Evolutionary conservation across 2,329 filamentous ascomycete species (phyloP).

Genomic region (Colletotrichum sp.): DNA sequence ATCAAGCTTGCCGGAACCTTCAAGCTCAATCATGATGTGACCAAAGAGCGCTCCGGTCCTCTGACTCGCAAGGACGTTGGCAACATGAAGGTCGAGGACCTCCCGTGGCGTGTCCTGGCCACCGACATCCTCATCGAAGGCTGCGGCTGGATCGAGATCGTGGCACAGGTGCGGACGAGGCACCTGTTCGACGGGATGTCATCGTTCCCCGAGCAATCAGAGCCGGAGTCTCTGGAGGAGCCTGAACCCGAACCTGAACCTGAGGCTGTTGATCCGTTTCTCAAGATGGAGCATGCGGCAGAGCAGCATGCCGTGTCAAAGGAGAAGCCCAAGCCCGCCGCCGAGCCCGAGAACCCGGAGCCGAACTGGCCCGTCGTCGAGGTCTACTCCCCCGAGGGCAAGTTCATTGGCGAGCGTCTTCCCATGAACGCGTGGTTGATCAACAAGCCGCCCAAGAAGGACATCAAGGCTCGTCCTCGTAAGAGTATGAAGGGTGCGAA

Average conservation of each 20-base stretch:
- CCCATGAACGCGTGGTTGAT: constrained; percentile 77
- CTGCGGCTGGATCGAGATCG: constrained; percentile 90
- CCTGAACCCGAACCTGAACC: constrained; percentile 9
- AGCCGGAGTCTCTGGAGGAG: not conserved
- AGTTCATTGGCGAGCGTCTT: constrained; percentile 69
- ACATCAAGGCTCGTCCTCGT: constrained; percentile 63
- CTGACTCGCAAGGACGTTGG: constrained; percentile 68
- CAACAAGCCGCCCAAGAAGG: constrained; percentile 58
- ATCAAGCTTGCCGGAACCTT: constrained; percentile 78
- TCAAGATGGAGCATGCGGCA: constrained; percentile 18
- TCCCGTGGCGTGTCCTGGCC: constrained; percentile 82
- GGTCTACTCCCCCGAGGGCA: constrained; percentile 85
- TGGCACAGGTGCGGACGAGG: constrained; percentile 75
- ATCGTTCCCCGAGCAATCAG: constrained; percentile 15
- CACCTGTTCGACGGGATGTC: constrained; percentile 41
- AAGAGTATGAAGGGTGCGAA: constrained; percentile 72
- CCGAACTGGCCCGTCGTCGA: constrained; percentile 74
- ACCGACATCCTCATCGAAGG: constrained; percentile 91
- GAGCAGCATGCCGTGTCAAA: constrained; percentile 20
- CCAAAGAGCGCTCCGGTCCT: constrained; percentile 76
- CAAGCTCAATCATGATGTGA: constrained; percentile 81
- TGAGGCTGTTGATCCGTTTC: constrained; percentile 19
- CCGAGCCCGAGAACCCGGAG: not conserved
- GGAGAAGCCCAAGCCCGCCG: constrained; percentile 16
- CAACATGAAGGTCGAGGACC: constrained; percentile 66